These are phyloP conservation scores for Picea abies DNA, from an alignment of 83 land plant species.

Conservation along the genomic window DNA sequence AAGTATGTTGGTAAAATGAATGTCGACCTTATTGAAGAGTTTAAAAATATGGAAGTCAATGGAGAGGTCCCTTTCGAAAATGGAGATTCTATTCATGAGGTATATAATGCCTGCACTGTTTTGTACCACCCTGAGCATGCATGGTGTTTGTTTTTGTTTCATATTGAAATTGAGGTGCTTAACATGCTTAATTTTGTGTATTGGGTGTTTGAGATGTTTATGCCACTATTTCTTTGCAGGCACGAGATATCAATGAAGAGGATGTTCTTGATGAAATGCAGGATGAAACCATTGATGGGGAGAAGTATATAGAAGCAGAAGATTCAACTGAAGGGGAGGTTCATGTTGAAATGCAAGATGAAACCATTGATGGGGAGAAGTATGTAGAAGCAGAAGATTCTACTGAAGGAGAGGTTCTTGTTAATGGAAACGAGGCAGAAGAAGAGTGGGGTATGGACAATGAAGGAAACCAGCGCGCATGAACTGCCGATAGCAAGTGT, in stretches of 20 bases:
- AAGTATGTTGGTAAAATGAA: constrained; percentile 6
- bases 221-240: background rate
- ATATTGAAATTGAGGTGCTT: background rate
- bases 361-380: constrained; percentile 16
- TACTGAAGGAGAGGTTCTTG: constrained; percentile 19
- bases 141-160: background rate
- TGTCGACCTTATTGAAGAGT: constrained; percentile 6
- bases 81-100: constrained; percentile 14
- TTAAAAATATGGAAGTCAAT: constrained; percentile 4
- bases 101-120: background rate
- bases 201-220: constrained; percentile 2
- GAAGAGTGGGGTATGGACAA: constrained; percentile 21
- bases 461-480: constrained; percentile 19
- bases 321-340: constrained; percentile 9
- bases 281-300: constrained; percentile 5
- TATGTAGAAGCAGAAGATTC: constrained; percentile 17
- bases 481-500: constrained; percentile 19
- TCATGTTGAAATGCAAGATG: constrained; percentile 9
- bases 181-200: background rate
- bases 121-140: background rate
- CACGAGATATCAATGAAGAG: constrained; percentile 6
- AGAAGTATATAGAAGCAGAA: constrained; percentile 14
- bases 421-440: constrained; percentile 16
- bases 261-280: constrained; percentile 3
- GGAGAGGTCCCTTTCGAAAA: constrained; percentile 7